Evolutionary conservation across 495 filamentous ascomycete species (phyloP).

Genomic region (Staphylotrichum longicolle): DNA sequence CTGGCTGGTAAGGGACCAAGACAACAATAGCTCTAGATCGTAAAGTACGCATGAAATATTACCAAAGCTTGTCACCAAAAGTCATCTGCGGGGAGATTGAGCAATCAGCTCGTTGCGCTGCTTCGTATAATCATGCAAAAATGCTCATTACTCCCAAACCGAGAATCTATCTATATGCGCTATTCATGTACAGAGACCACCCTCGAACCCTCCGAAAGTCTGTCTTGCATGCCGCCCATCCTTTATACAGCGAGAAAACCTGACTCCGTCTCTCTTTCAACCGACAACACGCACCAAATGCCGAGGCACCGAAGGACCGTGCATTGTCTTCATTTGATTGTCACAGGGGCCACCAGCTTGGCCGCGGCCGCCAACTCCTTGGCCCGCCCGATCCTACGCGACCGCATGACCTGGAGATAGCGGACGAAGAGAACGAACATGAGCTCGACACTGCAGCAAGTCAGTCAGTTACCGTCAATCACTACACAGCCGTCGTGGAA

Average conservation of each 20-base stretch:
- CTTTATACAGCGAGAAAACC: slow-evolving; percentile 1
- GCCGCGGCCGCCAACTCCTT: slow-evolving; percentile 56
- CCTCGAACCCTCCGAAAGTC: not conserved
- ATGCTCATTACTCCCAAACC: slow-evolving; percentile 1
- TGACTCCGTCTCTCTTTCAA: not conserved
- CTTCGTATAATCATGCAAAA: not conserved
- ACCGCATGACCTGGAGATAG: slow-evolving; percentile 68
- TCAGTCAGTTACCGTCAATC: slow-evolving; percentile 26
- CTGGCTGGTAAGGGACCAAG: not conserved
- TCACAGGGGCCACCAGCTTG: slow-evolving; percentile 46
- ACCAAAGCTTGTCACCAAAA: too few species aligned
- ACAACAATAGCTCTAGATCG: not conserved
- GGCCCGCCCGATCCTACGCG: slow-evolving; percentile 67
- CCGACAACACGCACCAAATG: too few species aligned
- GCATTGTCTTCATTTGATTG: slow-evolving; percentile 39
- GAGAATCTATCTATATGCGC: slow-evolving; percentile 16
- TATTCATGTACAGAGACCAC: slow-evolving; percentile 14
- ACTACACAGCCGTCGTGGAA: slow-evolving; percentile 5
- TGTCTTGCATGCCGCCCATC: not conserved
- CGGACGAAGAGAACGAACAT: slow-evolving; percentile 83
- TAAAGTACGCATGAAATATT: not conserved
- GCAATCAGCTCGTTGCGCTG: too few species aligned
- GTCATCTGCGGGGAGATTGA: too few species aligned
- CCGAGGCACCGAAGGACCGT: not conserved
- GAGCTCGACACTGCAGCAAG: slow-evolving; percentile 71